phyloP scores from a whole-genome alignment of 352 stramenopile species.

The Globisporangium middletonii region DNA sequence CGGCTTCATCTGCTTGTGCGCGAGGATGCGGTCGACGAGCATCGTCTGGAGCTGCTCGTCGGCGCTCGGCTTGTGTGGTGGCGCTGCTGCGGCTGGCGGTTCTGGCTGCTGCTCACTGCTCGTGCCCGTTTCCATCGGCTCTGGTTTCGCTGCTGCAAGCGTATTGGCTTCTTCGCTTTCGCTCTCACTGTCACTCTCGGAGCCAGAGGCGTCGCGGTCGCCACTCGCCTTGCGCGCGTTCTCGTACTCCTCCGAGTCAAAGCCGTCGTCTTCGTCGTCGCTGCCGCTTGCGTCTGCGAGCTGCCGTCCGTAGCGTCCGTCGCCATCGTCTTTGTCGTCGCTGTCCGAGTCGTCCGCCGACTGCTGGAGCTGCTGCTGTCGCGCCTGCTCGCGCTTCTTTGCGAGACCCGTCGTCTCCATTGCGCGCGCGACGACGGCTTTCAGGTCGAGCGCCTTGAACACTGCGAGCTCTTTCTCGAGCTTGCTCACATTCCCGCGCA shows the following conservation, averaged over 20 bases:
- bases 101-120: not conserved
- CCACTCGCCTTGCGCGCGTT: conserved; percentile 2
- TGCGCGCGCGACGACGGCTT: conserved; percentile 34
- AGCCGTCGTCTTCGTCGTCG: conserved; percentile 34
- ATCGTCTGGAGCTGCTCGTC: conserved; percentile 21
- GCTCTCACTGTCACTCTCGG: conserved; percentile 3
- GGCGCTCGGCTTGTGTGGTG: not conserved
- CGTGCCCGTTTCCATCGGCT: not conserved
- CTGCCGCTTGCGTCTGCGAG: conserved; percentile 15
- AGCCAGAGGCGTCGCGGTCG: conserved; percentile 4
- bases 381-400: conserved; percentile 15
- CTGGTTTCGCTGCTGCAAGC: not conserved
- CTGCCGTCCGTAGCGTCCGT: not conserved
- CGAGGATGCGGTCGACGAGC: conserved; percentile 52
- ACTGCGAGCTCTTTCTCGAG: conserved; percentile 49
- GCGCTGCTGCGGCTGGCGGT: not conserved
- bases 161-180: conserved; percentile 5
- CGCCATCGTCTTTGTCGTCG: conserved; percentile 11
- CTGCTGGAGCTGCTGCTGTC: conserved; percentile 12
- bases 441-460: conserved; percentile 52
- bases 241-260: conserved; percentile 40
- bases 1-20: conserved; percentile 65
- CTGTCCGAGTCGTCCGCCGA: conserved; percentile 6
- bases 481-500: conserved; percentile 28
- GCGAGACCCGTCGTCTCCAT: conserved; percentile 41